phyloP scores from a whole-genome alignment of 805 yeast genomes.

The Metahyphopichia silvanorum region DNA sequence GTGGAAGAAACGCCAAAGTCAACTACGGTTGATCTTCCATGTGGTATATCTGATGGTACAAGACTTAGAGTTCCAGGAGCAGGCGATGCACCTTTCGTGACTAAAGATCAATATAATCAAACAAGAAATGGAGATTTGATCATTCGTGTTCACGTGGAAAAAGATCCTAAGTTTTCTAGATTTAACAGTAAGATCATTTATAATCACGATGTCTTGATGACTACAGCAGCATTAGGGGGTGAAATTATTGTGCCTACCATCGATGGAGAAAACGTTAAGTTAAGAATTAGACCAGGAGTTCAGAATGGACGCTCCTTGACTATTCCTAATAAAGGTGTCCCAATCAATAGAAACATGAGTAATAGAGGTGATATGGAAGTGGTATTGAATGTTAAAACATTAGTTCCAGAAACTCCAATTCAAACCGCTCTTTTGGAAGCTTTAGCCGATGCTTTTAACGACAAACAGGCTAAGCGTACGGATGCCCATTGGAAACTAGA shows the following conservation, averaged over 20 bases:
- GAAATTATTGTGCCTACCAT: slow-evolving; percentile 86
- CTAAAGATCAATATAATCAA: slow-evolving; percentile 67
- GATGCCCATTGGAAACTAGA: slow-evolving; percentile 42
- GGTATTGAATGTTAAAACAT: slow-evolving; percentile 63
- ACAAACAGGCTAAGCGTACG: slow-evolving; percentile 70
- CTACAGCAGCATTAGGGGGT: slow-evolving; percentile 97
- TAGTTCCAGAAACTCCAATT: slow-evolving; percentile 75
- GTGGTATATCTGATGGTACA: slow-evolving; percentile 85
- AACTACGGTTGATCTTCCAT: slow-evolving; percentile 82
- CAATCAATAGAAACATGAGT: slow-evolving; percentile 48
- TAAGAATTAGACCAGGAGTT: slow-evolving; percentile 82
- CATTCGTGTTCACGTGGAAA: slow-evolving; percentile 72
- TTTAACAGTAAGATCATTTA: slow-evolving; percentile 64
- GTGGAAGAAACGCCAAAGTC: slow-evolving; percentile 63
- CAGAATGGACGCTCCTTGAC: slow-evolving; percentile 71
- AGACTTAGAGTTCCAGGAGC: slow-evolving; percentile 80
- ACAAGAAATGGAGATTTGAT: slow-evolving; percentile 83
- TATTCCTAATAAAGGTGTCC: slow-evolving; percentile 86
- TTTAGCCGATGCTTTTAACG: slow-evolving; percentile 86
- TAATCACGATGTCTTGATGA: slow-evolving; percentile 73
- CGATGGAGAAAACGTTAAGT: slow-evolving; percentile 69
- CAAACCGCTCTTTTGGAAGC: slow-evolving; percentile 91
- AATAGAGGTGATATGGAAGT: slow-evolving; percentile 82
- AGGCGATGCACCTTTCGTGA: slow-evolving; percentile 82
- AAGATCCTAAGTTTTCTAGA: slow-evolving; percentile 69